phyloP scores from a whole-genome alignment of 164 flowering plant genomes.

The Macadamia integrifolia region DNA sequence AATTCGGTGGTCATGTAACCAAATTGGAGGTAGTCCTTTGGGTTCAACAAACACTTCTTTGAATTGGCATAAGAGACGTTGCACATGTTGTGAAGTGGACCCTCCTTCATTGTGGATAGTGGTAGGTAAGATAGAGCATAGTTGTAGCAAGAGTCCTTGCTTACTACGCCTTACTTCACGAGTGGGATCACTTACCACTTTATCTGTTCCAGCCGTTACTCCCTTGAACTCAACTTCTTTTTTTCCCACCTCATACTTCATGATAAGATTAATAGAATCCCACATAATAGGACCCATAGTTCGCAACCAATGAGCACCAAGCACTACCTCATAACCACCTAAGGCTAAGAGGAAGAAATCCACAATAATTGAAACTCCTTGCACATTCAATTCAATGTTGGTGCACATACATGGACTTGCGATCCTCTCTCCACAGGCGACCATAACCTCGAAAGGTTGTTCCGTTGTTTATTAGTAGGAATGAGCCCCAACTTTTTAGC shows the following conservation, averaged over 20 bases:
- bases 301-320: not conserved
- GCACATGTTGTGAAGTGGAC: not conserved
- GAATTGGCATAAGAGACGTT: not conserved
- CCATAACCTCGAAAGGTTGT: not conserved
- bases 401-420: not conserved
- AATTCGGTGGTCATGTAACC: not conserved
- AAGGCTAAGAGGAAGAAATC: not conserved
- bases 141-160: too few relatives aligned
- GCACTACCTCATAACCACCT: not conserved
- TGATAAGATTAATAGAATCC: too few relatives aligned
- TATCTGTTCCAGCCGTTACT: not conserved
- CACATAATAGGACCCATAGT: not conserved
- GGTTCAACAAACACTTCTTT: not conserved
- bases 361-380: not conserved
- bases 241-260: too few relatives aligned
- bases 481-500: not conserved
- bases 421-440: not conserved
- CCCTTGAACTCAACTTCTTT: not conserved
- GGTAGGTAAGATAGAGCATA: not conserved
- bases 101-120: not conserved
- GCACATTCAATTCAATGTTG: not conserved
- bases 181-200: not conserved
- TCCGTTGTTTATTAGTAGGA: not conserved
- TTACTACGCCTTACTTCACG: not conserved
- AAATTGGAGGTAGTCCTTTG: not conserved